These are phyloP conservation scores for Elaeis oleifera DNA, from an alignment of 202 grass and related monocot genomes.

Conservation along the genomic window DNA sequence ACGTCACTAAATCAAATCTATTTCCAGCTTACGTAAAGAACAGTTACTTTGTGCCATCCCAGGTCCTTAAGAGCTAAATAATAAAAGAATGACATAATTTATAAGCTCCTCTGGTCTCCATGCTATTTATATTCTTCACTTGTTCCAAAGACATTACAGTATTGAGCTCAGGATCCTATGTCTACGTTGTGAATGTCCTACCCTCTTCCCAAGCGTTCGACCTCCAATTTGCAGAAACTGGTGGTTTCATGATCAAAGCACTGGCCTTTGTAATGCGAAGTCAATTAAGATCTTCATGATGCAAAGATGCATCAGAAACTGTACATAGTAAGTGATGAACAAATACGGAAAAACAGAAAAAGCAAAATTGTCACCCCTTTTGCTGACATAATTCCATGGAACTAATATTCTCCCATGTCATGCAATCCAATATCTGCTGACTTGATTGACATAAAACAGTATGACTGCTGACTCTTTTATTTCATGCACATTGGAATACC, in stretches of 20 bases:
- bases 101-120: too few relatives aligned
- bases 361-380: background rate
- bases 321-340: background rate
- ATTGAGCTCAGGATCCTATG: too few relatives aligned
- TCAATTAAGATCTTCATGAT: background rate
- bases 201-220: background rate
- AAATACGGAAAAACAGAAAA: background rate
- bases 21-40: too few relatives aligned
- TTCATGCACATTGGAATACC: too few relatives aligned
- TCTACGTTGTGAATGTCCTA: background rate
- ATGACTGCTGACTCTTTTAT: too few relatives aligned
- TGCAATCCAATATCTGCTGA: background rate
- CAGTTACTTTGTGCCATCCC: too few relatives aligned
- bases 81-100: too few relatives aligned
- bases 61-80: too few relatives aligned
- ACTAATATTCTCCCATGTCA: background rate
- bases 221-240: background rate
- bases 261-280: background rate
- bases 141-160: too few relatives aligned
- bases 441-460: too few relatives aligned
- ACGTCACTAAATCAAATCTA: too few relatives aligned
- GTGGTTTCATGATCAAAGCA: background rate
- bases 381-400: background rate
- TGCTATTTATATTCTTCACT: too few relatives aligned
- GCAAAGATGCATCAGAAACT: background rate